Conservation (phyloP, 768 basidiomycete species). For the Lactarius quietus region DNA sequence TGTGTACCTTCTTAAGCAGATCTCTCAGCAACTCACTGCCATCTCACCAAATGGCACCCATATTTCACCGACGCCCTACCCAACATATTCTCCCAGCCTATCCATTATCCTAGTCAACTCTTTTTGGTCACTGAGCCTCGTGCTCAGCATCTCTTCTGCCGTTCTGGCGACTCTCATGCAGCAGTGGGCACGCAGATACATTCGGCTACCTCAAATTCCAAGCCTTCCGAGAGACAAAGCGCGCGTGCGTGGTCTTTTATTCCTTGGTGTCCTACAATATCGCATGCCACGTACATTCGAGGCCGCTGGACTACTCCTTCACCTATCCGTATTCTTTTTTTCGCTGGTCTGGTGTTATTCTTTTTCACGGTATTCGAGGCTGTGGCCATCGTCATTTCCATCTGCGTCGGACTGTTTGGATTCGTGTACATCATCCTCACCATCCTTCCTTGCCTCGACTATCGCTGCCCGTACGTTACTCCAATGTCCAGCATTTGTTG, state of each 20-base stretch:
- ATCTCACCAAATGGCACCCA: background rate
- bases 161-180: slow-evolving; percentile 17
- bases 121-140: slow-evolving; percentile 23
- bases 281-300: slow-evolving; percentile 40
- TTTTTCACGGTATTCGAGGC: slow-evolving; percentile 32
- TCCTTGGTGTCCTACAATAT: slow-evolving; percentile 39
- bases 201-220: slow-evolving; percentile 30
- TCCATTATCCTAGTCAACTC: slow-evolving; percentile 18
- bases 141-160: slow-evolving; percentile 20
- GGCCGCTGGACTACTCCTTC: slow-evolving; percentile 44
- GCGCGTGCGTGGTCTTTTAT: slow-evolving; percentile 37
- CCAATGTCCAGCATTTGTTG: slow-evolving; percentile 16
- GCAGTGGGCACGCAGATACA: slow-evolving; percentile 23
- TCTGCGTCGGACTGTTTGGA: slow-evolving; percentile 8
- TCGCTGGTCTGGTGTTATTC: slow-evolving; percentile 46
- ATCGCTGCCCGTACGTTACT: slow-evolving; percentile 26
- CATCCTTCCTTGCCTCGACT: slow-evolving; percentile 20
- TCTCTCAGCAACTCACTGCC: slow-evolving; percentile 18
- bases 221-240: slow-evolving; percentile 34
- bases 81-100: background rate
- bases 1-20: slow-evolving; percentile 8
- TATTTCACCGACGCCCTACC: background rate
- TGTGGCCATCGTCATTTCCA: slow-evolving; percentile 16
- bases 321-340: slow-evolving; percentile 48
- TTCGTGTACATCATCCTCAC: slow-evolving; percentile 22